Evolutionary conservation across 305 asterid genomes (phyloP), one percentile per base, ranked within the genome.

Genomic region (Coffea humblotiana): DNA sequence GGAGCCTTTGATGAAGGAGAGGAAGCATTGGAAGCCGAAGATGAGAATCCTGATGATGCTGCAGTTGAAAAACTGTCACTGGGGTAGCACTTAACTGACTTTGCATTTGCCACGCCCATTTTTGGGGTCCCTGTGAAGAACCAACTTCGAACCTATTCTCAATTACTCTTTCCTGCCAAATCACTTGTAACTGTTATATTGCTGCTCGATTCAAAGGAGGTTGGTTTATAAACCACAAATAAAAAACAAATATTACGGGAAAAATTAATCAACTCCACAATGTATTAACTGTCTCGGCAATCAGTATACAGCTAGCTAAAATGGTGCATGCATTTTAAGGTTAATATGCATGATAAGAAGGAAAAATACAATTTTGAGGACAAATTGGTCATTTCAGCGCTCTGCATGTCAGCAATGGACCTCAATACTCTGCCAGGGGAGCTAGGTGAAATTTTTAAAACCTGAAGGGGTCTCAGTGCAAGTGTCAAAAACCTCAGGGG

Each of bases 11-110:
- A 56, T 10, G 84, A 71, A 51, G 87, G 77, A 71, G 84, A 70
- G 63, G 86, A 63, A 63, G 79, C 79, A 81, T 74, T 81, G 78
- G 86, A 84, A 76, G 83, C 88, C 82, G 88, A 86, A 76, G 90
- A 80, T 83, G 94, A 83, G 97, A 94, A 94, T 94, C 97, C 98
- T 91, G 98, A 94, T 94, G 98, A 94, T 94, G 97, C 98, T 91
- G 97, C 94, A 85, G 85, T 27, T 6, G 84, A 67, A 61, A 78
- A 81, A 80, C 79, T 82, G 91, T 79, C 79, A 70, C 64, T 78
- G 92, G 91, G 82, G 80, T 82, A 8, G 84, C 74, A 32, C 78
- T 71, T 80, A 49, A 82, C 74, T 84, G 85, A 80, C 66, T 64
- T 65, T 85, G 88, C 85, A 86, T 74, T 83, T 85, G 85, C 89